Evolutionary conservation across 805 yeast genomes (phyloP), one percentile per base, ranked within the genome.

Genomic region (Kuraishia floccosa): DNA sequence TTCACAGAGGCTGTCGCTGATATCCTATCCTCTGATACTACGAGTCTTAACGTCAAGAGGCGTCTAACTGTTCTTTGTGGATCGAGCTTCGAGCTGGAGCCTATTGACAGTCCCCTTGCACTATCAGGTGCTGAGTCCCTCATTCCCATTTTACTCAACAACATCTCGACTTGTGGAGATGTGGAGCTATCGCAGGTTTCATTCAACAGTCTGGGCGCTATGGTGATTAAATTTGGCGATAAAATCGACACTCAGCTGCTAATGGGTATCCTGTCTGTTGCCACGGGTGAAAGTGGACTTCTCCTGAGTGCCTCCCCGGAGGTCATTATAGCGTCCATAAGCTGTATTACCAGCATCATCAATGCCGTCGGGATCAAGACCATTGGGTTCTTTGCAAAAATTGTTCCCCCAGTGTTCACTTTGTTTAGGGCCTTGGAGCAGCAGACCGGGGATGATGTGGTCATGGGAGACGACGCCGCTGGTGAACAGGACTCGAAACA

Each of bases 331-430:
- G 70, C 95, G 1, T 72, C 95, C 1, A 62, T 85, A 35, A 71
- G 77, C 41, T 75, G 79, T 35, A 69, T 84, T 38, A 73, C 83
- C 34, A 73, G 76, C 40, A 58, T 85, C 34, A 69, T 84, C 33
- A 72, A 76, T 31, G 68, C 75, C 16, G 54, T 87, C 28, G 98
- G 98, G 32, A 87, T 93, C 13, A 82, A 85, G 47, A 65, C 78
- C 39, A 78, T 91, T 47, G 87, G 94, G 5, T 71, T 66, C 46
- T 82, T 86, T 63, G 84, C 96, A 20, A 78, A 76, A 52, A 76
- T 87, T 47, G 71, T 91, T 38, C 84, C 86, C 11, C 83, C 85
- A 10, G 61, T 82, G 8, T 62, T 85, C 33, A 57, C 60, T 17
- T 65, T 83, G 24, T 79, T 82, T 56, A 51, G 6, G 56, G 66